Conservation (phyloP, 2,329 filamentous ascomycete species). For the Alternaria brassicicola region DNA sequence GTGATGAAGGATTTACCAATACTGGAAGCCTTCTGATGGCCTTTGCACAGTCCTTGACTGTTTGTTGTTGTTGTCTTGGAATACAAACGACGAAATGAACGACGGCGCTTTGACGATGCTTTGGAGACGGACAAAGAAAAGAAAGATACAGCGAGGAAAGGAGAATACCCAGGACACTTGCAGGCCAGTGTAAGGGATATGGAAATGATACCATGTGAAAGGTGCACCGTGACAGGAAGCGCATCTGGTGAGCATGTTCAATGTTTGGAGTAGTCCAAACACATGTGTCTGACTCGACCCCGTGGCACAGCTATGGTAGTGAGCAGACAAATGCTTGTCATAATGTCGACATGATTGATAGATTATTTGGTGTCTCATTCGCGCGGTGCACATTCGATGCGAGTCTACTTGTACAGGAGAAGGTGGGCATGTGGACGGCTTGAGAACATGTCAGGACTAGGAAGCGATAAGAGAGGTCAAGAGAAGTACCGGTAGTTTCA, state of each 20-base stretch:
- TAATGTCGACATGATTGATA: neutral
- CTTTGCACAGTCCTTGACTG: neutral
- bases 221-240: neutral
- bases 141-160: neutral
- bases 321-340: neutral
- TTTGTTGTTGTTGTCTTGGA: slow-evolving; percentile 3
- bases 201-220: neutral
- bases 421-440: neutral
- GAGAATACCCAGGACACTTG: neutral
- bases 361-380: neutral
- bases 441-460: neutral
- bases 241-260: neutral
- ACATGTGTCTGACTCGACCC: neutral
- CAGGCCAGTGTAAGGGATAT: neutral
- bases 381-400: neutral
- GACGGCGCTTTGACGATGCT: neutral
- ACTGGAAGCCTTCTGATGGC: neutral
- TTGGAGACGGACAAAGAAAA: neutral
- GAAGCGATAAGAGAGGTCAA: neutral
- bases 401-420: too few species aligned
- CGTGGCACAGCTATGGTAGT: neutral
- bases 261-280: neutral
- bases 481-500: neutral
- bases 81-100: slow-evolving; percentile 2
- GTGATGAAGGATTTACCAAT: neutral